Percentiles rank a stretch among this genome's conserved stretches.
phyloP scores from a whole-genome alignment of 306 rosid genomes.

The Cyamopsis tetragonoloba region DNA sequence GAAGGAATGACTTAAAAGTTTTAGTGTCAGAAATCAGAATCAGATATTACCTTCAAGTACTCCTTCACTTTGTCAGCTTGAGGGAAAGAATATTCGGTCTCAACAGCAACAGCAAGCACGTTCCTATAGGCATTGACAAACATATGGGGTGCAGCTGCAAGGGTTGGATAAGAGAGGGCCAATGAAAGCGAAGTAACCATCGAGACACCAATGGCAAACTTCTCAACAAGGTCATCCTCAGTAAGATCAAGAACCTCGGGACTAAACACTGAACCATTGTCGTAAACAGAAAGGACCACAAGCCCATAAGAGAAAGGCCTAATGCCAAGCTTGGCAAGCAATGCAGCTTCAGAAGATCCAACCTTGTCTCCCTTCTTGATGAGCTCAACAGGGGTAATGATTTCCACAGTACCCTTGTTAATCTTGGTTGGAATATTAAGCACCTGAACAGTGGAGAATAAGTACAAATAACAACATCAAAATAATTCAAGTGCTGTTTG shows the following conservation, averaged over 20 bases:
- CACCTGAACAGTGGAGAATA: slow-evolving; percentile 39
- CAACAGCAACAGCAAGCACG: slow-evolving; percentile 59
- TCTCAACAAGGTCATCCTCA: slow-evolving; percentile 67
- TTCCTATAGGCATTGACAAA: slow-evolving; percentile 76
- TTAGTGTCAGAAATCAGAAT: background rate
- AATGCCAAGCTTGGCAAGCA: slow-evolving; percentile 88
- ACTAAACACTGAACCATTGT: slow-evolving; percentile 73
- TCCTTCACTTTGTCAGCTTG: slow-evolving; percentile 82
- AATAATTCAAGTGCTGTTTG: too few relatives aligned
- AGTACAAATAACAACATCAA: background rate
- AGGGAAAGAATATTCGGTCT: slow-evolving; percentile 61
- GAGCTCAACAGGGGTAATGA: slow-evolving; percentile 92
- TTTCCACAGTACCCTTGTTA: slow-evolving; percentile 94
- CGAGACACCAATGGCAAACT: slow-evolving; percentile 74
- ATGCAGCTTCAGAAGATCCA: slow-evolving; percentile 91
- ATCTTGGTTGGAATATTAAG: slow-evolving; percentile 87
- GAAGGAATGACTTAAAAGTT: too few relatives aligned
- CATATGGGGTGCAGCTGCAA: slow-evolving; percentile 91
- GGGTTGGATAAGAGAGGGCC: slow-evolving; percentile 77
- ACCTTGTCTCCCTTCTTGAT: slow-evolving; percentile 95
- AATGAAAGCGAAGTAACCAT: slow-evolving; percentile 69
- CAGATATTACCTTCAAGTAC: slow-evolving; percentile 50
- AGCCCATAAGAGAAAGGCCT: slow-evolving; percentile 96
- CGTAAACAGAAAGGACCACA: slow-evolving; percentile 63
- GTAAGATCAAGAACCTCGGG: slow-evolving; percentile 90